These are phyloP conservation scores for Jacaranda mimosifolia DNA, from an alignment of 257 asterid genomes.

Conservation along the genomic window DNA sequence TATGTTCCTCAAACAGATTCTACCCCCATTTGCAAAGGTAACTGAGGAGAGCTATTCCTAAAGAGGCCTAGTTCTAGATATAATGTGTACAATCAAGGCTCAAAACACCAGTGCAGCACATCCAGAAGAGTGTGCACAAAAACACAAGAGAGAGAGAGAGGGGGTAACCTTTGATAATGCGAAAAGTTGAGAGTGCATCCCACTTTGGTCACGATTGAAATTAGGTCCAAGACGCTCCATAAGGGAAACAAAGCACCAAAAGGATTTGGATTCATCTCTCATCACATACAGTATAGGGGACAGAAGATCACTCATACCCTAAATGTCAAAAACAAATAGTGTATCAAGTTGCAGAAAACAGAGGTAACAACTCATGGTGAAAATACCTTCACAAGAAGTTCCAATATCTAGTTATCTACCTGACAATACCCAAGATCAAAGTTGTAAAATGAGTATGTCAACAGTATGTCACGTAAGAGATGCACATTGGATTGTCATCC, in stretches of 20 bases:
- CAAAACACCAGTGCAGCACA: constrained; percentile 7
- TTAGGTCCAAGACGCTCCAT: constrained; percentile 99
- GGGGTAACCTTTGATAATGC: constrained; percentile 86
- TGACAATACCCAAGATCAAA: constrained; percentile 99
- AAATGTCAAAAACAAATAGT: constrained; percentile 37
- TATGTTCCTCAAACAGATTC: background rate
- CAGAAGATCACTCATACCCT: constrained; percentile 99
- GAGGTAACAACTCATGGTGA: background rate
- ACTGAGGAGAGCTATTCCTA: background rate
- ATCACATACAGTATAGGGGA: constrained; percentile 92
- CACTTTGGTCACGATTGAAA: constrained; percentile 97
- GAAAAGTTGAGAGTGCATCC: constrained; percentile 98
- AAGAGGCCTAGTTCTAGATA: background rate
- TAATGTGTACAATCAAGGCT: background rate
- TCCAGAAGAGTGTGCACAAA: background rate
- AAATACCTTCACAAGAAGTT: constrained; percentile 14
- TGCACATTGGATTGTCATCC: constrained; percentile 91
- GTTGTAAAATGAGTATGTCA: constrained; percentile 98
- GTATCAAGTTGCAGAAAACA: constrained; percentile 33
- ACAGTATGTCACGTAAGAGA: constrained; percentile 84
- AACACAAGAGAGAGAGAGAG: background rate
- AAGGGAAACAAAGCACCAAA: constrained; percentile 94
- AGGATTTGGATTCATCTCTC: constrained; percentile 89
- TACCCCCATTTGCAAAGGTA: constrained; percentile 4
- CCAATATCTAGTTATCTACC: constrained; percentile 53